Conservation (phyloP, 176 grass and related monocot species). For the Aegilops umbellulata region DNA sequence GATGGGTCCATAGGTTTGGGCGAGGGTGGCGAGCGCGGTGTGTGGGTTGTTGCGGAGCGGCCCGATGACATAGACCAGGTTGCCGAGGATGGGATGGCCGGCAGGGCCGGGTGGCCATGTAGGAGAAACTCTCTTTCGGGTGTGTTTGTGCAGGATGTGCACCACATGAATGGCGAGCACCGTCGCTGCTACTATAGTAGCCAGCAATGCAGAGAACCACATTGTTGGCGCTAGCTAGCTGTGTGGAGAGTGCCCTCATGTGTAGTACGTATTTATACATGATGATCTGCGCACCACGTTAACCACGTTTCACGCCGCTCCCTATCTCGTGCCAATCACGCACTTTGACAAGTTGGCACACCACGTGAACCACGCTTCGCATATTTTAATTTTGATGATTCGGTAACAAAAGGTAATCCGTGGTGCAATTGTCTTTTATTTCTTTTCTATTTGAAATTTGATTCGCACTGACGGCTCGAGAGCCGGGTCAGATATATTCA, state of each 20-base stretch:
- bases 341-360: too few species aligned
- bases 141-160: neutral
- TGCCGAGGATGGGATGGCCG: neutral
- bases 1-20: conserved; percentile 6
- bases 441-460: too few species aligned
- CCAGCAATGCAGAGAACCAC: neutral
- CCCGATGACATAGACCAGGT: neutral
- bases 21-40: neutral
- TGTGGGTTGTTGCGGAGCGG: conserved; percentile 16
- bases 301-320: too few species aligned
- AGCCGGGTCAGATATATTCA: too few species aligned
- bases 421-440: too few species aligned
- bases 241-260: neutral
- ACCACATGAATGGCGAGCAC: neutral
- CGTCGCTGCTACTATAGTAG: neutral
- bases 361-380: too few species aligned
- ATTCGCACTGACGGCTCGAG: too few species aligned
- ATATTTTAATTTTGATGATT: too few species aligned
- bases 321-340: too few species aligned
- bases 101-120: neutral
- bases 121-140: neutral
- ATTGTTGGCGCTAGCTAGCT: neutral
- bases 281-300: too few species aligned
- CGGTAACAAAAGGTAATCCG: too few species aligned
- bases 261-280: too few species aligned